Evolutionary conservation across 2,329 filamentous ascomycete genomes (phyloP), one percentile per base, ranked within the genome.

Genomic region (Phaeosphaeria sp.): DNA sequence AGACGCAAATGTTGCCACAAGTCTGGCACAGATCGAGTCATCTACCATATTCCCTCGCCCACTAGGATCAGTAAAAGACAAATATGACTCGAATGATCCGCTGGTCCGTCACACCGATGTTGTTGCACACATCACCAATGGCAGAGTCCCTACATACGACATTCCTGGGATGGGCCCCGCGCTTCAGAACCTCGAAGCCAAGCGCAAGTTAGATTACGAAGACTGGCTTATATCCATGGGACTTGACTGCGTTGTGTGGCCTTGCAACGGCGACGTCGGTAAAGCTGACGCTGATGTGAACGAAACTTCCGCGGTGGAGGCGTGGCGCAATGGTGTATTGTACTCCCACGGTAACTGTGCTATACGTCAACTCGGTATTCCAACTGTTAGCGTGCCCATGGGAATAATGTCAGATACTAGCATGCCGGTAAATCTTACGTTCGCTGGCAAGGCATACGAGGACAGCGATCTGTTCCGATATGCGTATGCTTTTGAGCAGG

Each of bases 281-380:
- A 64, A 67, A 11, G 78, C 81, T 9, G 74, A 84, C 21, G 33
- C 33, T 11, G 48, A 50, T 4, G 15, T 27, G 17, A 50, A 50
- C 27, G 48, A 42, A 8, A 17, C 9, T n/a, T 22, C 20, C 53
- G 53, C 43, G 8, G 15, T 48, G 20, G 46, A 47, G 20, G 40
- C 49, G 43, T 48, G 46, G 61, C 75, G 73, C 36, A 83, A 85
- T 46, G 84, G 84, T 0, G 78, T 85, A 3, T 79, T 78, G 33
- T 86, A 84, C 55, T 80, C 78, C 0, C 83, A 85, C 55, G 83
- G 83, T 1, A 84, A 84, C 51, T 72, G 82, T 2, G 80, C 80
- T 0, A 71, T 87, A 0, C 75, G 83, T 15, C 83, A 86, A 51
- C 74, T 85, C 2, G 84, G 84, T 0, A 77, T 86, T 0, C 84